Percentiles rank a stretch among this genome's conserved stretches.
These are phyloP conservation scores for Trichoderma breve DNA, from an alignment of 2,329 filamentous ascomycete species.

Conservation along the genomic window DNA sequence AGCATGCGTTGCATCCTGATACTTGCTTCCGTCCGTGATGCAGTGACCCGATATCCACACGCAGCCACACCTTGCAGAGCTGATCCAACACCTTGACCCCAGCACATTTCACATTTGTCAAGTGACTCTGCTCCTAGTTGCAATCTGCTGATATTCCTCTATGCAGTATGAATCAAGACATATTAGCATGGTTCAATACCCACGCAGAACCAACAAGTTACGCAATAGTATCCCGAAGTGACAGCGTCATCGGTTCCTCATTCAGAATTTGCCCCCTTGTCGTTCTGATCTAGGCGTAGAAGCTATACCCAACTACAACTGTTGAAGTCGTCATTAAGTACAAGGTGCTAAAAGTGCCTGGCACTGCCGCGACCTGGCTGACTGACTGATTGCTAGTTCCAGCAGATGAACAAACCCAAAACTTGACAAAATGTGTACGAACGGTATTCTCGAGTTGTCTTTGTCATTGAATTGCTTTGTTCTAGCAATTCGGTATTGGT, in stretches of 20 bases:
- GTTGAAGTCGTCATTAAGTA: not conserved
- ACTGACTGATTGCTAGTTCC: not conserved
- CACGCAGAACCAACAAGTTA: not conserved
- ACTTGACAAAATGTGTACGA: not conserved
- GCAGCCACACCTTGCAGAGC: not conserved
- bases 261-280: not conserved
- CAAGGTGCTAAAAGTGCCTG: not conserved
- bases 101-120: slow-evolving; percentile 32
- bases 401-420: not conserved
- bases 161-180: not conserved
- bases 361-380: not conserved
- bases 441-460: not conserved
- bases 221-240: not conserved
- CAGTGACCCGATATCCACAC: not conserved
- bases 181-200: not conserved
- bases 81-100: slow-evolving; percentile 24
- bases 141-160: not conserved
- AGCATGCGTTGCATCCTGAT: not conserved
- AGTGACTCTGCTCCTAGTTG: slow-evolving; percentile 27
- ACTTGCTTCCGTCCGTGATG: not conserved
- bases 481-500: not conserved
- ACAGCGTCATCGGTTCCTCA: not conserved
- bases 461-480: not conserved
- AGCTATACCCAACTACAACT: not conserved
- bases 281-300: not conserved